Evolutionary conservation across 495 filamentous ascomycete species (phyloP).

Genomic region (Patellaria atrata): DNA sequence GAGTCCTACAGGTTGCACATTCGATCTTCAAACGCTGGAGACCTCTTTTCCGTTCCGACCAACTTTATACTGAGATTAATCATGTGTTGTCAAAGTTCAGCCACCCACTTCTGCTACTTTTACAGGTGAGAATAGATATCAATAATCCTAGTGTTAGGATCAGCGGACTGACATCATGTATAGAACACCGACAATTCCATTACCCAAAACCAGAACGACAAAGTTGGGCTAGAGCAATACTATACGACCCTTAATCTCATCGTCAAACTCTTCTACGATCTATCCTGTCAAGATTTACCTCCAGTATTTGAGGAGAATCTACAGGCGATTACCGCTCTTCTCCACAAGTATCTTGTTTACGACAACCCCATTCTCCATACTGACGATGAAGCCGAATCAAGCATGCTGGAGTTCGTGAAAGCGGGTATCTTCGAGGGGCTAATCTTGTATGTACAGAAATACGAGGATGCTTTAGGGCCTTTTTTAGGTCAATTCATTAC

Average conservation of each 20-base stretch:
- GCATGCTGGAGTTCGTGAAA: slow-evolving; percentile 68
- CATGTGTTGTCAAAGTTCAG: slow-evolving; percentile 81
- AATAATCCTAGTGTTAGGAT: background rate
- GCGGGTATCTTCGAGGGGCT: slow-evolving; percentile 84
- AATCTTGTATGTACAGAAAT: slow-evolving; percentile 80
- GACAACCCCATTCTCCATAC: slow-evolving; percentile 67
- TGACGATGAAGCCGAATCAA: slow-evolving; percentile 75
- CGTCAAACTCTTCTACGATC: slow-evolving; percentile 83
- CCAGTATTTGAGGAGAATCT: slow-evolving; percentile 85
- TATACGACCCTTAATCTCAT: slow-evolving; percentile 75
- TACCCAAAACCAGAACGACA: slow-evolving; percentile 58
- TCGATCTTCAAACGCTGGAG: slow-evolving; percentile 96
- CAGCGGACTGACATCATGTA: slow-evolving; percentile 5
- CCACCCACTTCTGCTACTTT: slow-evolving; percentile 60
- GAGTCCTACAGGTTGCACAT: slow-evolving; percentile 91
- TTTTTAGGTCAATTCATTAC: slow-evolving; percentile 70
- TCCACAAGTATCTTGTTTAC: slow-evolving; percentile 89
- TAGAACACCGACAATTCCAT: slow-evolving; percentile 68
- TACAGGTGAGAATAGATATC: slow-evolving; percentile 39
- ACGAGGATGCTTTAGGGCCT: slow-evolving; percentile 74
- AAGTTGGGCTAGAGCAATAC: slow-evolving; percentile 51
- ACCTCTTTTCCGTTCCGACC: slow-evolving; percentile 80
- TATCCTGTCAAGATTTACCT: slow-evolving; percentile 91
- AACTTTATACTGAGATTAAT: slow-evolving; percentile 82
- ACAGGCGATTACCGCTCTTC: slow-evolving; percentile 51